Base-by-base conservation (phyloP, 768 basidiomycete species). In the Antrodiella citrinella region DNA sequence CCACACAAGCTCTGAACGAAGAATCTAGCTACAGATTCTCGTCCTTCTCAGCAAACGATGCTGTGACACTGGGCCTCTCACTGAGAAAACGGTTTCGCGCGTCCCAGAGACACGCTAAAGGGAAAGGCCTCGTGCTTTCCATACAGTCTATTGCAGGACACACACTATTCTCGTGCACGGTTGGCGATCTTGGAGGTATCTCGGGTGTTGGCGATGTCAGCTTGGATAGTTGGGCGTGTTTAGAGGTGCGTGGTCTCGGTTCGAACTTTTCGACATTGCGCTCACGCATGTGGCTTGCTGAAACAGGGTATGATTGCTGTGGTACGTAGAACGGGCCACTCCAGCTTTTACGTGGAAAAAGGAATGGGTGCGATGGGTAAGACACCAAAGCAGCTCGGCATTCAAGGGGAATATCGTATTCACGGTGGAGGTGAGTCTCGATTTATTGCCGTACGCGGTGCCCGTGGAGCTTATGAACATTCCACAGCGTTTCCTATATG, bases 351-450 rank as follows among this genome's bases (percentile, higher is more conserved):
- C 64, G 85, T 91, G 7, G 88, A 91, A 62, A 90, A 89, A 61
- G 85, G 86, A 4, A 88, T 88, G 80, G 79, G 77, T 44, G 88
- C 88, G 3, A 84, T 86, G 82, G 84, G 84, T 15, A 88, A 85
- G 67, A 82, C 81, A 4, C 74, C 83, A 35, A 78, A 78, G 56
- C 82, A 88, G 57, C 72, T 85, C 69, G 86, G 83, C 3, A 72
- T 84, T 26, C 79, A 83, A 49, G 74, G 72, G 13, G 83, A 88
- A 49, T 71, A 76, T 55, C 69, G 77, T 24, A 74, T 88, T 41
- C 77, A 78, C 51, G 89, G 89, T 45, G 89, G 89, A 68, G 89
- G 89, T 91, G 55, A 65, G 82, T 72, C 3, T 47, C 35, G n/a
- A n/a, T 26, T 2, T 38, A 38, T 39, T 18, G 9, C 13, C 44